Conservation (phyloP, 805 yeast species). For the Yarrowia divulgata region DNA sequence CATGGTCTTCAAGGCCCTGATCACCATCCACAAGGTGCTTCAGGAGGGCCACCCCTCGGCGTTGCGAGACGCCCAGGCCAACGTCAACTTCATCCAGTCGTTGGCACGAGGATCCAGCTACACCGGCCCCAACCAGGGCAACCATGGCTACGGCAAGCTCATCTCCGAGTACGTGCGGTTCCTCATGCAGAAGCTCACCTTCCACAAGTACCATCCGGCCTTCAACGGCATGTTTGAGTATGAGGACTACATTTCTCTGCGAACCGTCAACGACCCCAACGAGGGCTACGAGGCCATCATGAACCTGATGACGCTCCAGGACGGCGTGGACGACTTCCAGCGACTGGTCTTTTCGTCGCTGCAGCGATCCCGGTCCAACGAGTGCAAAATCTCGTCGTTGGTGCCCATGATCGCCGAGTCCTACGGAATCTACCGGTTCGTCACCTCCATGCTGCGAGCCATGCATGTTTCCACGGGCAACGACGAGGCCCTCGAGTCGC, state of each 20-base stretch:
- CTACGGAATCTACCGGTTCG: slow-evolving; percentile 89
- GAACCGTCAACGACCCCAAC: slow-evolving; percentile 89
- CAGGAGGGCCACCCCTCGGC: slow-evolving; percentile 97
- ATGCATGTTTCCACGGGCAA: slow-evolving; percentile 75
- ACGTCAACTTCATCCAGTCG: slow-evolving; percentile 78
- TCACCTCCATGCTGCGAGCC: slow-evolving; percentile 89
- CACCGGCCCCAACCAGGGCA: slow-evolving; percentile 39
- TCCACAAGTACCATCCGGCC: slow-evolving; percentile 84
- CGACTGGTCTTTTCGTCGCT: slow-evolving; percentile 76
- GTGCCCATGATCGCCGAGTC: slow-evolving; percentile 92
- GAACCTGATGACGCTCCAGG: slow-evolving; percentile 86
- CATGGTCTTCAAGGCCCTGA: slow-evolving; percentile 84
- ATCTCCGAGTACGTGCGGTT: slow-evolving; percentile 79
- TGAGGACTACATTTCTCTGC: slow-evolving; percentile 88
- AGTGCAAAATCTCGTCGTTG: slow-evolving; percentile 83
- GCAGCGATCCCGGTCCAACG: slow-evolving; percentile 62
- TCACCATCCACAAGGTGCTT: slow-evolving; percentile 86
- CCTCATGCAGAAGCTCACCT: slow-evolving; percentile 73
- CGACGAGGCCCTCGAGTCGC: slow-evolving; percentile 77
- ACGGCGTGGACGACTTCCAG: slow-evolving; percentile 78
- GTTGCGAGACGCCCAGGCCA: slow-evolving; percentile 77
- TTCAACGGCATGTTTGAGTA: slow-evolving; percentile 96
- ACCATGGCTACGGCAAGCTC: slow-evolving; percentile 64
- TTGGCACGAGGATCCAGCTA: slow-evolving; percentile 57
- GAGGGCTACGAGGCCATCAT: slow-evolving; percentile 91